Percentiles rank a stretch among this genome's conserved stretches.
These are phyloP conservation scores for Trichoderma orchidacearum DNA, from an alignment of 495 filamentous ascomycete species.

Conservation along the genomic window DNA sequence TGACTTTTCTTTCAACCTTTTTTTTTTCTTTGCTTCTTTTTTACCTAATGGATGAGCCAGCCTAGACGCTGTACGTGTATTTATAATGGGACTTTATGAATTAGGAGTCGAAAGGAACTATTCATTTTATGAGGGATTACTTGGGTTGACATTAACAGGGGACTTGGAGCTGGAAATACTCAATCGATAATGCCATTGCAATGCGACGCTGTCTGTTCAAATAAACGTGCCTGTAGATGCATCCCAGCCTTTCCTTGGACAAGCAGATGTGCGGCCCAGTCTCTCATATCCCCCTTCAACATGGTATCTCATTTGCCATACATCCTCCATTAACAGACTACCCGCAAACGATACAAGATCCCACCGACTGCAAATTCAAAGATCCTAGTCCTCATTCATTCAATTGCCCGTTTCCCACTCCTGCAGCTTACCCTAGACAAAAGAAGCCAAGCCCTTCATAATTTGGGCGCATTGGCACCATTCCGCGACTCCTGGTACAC, in stretches of 20 bases:
- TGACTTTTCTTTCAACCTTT: background rate
- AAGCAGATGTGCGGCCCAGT: background rate
- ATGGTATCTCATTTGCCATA: background rate
- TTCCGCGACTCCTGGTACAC: constrained; percentile 26
- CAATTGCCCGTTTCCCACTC: too few species aligned
- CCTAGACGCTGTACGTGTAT: background rate
- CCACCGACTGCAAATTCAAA: too few species aligned
- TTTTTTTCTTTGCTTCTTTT: background rate
- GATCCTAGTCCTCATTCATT: too few species aligned
- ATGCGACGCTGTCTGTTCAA: background rate
- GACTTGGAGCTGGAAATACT: background rate
- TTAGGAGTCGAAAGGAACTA: background rate
- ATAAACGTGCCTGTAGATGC: background rate
- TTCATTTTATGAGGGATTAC: background rate
- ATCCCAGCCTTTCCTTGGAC: too few species aligned
- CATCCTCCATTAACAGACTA: background rate
- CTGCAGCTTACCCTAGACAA: background rate
- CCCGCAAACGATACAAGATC: background rate
- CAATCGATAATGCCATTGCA: background rate
- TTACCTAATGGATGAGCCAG: background rate
- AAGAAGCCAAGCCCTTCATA: constrained; percentile 20
- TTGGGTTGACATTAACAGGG: background rate
- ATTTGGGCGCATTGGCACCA: constrained; percentile 18
- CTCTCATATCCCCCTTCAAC: background rate
- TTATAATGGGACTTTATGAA: background rate